Evolutionary conservation across 1,139 yeast genomes (phyloP).

Genomic region (Eremothecium gossypii): DNA sequence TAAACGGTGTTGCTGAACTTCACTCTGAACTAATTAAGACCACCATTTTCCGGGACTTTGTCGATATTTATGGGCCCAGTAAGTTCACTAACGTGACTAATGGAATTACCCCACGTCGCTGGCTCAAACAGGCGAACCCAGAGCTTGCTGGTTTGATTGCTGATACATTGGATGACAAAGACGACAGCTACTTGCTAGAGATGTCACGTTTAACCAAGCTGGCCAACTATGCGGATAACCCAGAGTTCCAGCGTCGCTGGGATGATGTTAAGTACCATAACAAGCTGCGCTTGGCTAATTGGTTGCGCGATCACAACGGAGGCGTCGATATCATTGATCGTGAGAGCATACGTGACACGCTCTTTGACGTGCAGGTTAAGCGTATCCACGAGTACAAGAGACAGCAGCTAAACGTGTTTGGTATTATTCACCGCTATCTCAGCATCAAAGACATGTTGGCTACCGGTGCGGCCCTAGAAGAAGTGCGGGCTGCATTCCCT

Average conservation of each 20-base stretch:
- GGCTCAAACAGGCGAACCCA: slow-evolving; percentile 94
- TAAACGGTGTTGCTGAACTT: slow-evolving; percentile 91
- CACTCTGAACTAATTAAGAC: slow-evolving; percentile 87
- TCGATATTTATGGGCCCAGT: slow-evolving; percentile 66
- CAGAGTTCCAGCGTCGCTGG: slow-evolving; percentile 63
- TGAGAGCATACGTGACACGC: slow-evolving; percentile 42
- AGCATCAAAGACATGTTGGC: slow-evolving; percentile 59
- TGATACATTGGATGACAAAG: slow-evolving; percentile 48
- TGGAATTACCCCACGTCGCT: slow-evolving; percentile 93
- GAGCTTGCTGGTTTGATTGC: slow-evolving; percentile 62
- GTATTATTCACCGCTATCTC: slow-evolving; percentile 76
- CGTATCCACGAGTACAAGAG: slow-evolving; percentile 94
- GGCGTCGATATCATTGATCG: slow-evolving; percentile 55
- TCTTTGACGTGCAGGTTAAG: slow-evolving; percentile 89
- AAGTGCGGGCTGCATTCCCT: slow-evolving; percentile 53
- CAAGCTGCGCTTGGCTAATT: slow-evolving; percentile 59
- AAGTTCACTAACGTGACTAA: slow-evolving; percentile 89
- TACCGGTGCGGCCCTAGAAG: slow-evolving; percentile 34
- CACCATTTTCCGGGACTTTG: slow-evolving; percentile 86
- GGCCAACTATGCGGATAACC: slow-evolving; percentile 60
- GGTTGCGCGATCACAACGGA: slow-evolving; percentile 53
- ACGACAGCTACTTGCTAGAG: slow-evolving; percentile 60
- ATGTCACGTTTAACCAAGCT: slow-evolving; percentile 60
- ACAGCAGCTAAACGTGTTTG: slow-evolving; percentile 87
- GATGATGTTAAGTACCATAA: slow-evolving; percentile 59